Percentiles rank a stretch among this genome's conserved stretches.
phyloP scores from a whole-genome alignment of 108 stramenopile species.

The Chaetoceros tenuissimus region DNA sequence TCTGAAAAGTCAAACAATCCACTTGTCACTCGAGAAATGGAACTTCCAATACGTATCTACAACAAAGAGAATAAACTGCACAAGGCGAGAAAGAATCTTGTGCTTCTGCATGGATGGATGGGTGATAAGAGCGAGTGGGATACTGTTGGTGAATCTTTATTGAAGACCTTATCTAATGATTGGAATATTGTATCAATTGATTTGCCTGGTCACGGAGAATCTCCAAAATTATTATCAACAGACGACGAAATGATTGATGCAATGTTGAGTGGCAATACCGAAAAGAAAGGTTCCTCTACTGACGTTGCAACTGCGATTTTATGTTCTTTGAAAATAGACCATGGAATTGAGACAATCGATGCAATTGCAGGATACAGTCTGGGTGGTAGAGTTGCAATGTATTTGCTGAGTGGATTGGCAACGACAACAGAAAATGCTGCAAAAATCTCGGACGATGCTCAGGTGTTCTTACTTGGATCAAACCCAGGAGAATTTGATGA shows the following conservation, averaged over 20 bases:
- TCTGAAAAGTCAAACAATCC: background rate
- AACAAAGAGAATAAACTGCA: constrained; percentile 1
- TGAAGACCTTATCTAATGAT: constrained; percentile 23
- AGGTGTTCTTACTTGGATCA: constrained; percentile 24
- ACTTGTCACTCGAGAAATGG: background rate
- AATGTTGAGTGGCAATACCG: constrained; percentile 19
- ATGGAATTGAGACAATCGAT: constrained; percentile 44
- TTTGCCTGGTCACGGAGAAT: constrained; percentile 67
- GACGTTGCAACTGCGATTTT: constrained; percentile 44
- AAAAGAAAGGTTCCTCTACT: constrained; percentile 26
- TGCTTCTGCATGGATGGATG: constrained; percentile 85
- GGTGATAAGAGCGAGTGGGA: constrained; percentile 80
- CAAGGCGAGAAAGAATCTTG: constrained; percentile 36
- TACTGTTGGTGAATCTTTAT: constrained; percentile 24
- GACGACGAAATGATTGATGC: constrained; percentile 18
- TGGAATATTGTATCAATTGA: constrained; percentile 65
- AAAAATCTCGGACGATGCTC: constrained; percentile 25
- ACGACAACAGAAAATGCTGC: constrained; percentile 1
- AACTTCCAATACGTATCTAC: constrained; percentile 26
- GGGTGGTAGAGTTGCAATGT: constrained; percentile 78
- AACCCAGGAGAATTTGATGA: constrained; percentile 23
- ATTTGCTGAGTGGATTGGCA: constrained; percentile 27
- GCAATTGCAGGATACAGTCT: constrained; percentile 74
- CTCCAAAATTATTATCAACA: constrained; percentile 22
- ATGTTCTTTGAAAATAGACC: constrained; percentile 28